A percentile compares a stretch with the other conserved stretches of the same genome.
These are phyloP conservation scores for Chimonanthus praecox DNA, from an alignment of 164 flowering plant species.

Conservation along the genomic window DNA sequence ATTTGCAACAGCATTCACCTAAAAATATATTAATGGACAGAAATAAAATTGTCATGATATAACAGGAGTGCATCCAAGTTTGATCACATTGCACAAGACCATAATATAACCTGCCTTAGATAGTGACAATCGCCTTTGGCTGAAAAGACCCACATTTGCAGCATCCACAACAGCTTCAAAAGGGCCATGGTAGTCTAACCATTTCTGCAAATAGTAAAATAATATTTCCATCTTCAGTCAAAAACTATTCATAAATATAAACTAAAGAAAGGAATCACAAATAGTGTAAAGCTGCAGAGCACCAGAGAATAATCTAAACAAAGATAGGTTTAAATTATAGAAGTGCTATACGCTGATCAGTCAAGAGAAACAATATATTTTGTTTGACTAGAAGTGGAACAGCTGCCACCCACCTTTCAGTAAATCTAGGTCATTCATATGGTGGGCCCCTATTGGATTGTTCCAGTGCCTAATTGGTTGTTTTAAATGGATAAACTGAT, in stretches of 20 bases:
- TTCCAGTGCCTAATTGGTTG: background rate
- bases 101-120: slow-evolving; percentile 40
- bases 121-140: slow-evolving; percentile 50
- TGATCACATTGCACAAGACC: background rate
- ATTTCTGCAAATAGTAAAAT: slow-evolving; percentile 47
- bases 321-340: background rate
- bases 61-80: background rate
- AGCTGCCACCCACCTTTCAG: background rate
- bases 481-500: background rate
- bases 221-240: background rate
- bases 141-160: slow-evolving; percentile 79
- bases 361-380: background rate
- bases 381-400: background rate
- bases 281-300: background rate
- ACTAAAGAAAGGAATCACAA: slow-evolving; percentile 1
- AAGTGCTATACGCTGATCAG: background rate
- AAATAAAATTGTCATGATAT: background rate
- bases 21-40: background rate
- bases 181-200: slow-evolving; percentile 88
- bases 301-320: slow-evolving; percentile 4
- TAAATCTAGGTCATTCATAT: background rate
- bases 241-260: no score
- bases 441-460: background rate
- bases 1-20: slow-evolving; percentile 77
- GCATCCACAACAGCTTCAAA: slow-evolving; percentile 90